Percentiles rank a stretch among this genome's conserved stretches.
Conservation (phyloP, 495 filamentous ascomycete genomes). For the Friedmanniomyces simplex region DNA sequence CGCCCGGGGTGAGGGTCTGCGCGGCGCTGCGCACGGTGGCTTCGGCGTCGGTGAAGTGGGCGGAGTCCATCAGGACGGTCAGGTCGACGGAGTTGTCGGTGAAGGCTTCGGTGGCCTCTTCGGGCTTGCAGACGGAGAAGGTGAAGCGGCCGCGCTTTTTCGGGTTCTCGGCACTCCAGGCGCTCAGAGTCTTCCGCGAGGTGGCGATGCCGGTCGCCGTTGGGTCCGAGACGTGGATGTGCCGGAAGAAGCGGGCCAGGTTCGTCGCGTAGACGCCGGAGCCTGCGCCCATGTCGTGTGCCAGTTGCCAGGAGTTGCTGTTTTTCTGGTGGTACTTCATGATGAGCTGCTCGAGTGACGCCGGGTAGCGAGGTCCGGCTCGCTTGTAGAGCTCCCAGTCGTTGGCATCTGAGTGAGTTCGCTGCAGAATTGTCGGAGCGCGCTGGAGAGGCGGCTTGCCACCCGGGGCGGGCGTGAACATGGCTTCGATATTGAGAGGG, state of each 20-base stretch:
- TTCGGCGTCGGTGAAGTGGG: conserved; percentile 17
- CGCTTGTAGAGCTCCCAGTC: conserved; percentile 20
- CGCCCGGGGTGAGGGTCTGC: neutral
- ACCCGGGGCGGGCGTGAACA: neutral
- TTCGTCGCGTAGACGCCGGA: conserved; percentile 16
- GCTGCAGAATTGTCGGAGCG: conserved; percentile 1
- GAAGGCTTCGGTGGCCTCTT: conserved; percentile 2
- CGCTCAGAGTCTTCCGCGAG: conserved; percentile 2
- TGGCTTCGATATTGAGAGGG: neutral
- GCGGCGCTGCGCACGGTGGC: conserved; percentile 8
- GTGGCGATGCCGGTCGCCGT: conserved; percentile 1
- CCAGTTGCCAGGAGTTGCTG: conserved; percentile 19
- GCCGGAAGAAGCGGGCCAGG: conserved; percentile 15
- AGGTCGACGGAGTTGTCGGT: conserved; percentile 15
- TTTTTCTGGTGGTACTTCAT: conserved; percentile 18
- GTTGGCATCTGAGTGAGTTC: neutral
- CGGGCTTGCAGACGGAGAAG: conserved; percentile 9
- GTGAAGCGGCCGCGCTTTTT: conserved; percentile 19
- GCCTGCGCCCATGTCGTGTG: conserved; percentile 15
- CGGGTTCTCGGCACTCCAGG: conserved; percentile 5
- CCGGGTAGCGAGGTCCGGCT: conserved; percentile 14
- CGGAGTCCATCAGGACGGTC: conserved; percentile 8
- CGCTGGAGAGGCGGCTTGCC: neutral
- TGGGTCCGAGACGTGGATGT: conserved; percentile 18
- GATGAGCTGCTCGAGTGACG: conserved; percentile 13